Evolutionary conservation across 371 early-diverging fungal species (phyloP).

Genomic region (Lichtheimia corymbifera): DNA sequence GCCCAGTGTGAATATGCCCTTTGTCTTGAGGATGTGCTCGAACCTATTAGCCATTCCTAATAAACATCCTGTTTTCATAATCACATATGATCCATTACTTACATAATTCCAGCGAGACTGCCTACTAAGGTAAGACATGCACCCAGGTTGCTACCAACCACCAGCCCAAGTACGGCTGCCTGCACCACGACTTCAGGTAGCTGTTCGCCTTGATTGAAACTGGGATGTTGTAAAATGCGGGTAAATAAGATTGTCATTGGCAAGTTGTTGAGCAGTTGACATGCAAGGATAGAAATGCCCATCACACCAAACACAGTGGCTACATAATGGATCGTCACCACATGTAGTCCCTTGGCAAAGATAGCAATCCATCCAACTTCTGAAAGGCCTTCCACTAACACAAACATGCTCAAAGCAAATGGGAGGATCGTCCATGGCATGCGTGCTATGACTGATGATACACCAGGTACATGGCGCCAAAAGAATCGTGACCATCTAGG

Average conservation of each 20-base stretch:
- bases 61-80: background rate
- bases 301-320: conserved; percentile 68
- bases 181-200: conserved; percentile 43
- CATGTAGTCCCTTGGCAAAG: conserved; percentile 61
- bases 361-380: conserved; percentile 69
- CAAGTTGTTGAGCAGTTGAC: conserved; percentile 80
- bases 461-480: conserved; percentile 34
- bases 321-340: conserved; percentile 54
- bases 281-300: conserved; percentile 65
- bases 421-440: conserved; percentile 80
- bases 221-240: conserved; percentile 68
- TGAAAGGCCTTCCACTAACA: conserved; percentile 71
- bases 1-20: conserved; percentile 51
- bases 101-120: conserved; percentile 83
- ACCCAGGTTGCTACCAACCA: conserved; percentile 82
- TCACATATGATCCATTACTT: conserved; percentile 14
- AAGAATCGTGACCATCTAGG: background rate
- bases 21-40: conserved; percentile 63
- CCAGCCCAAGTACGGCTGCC: conserved; percentile 69
- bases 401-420: conserved; percentile 84
- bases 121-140: conserved; percentile 77
- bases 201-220: conserved; percentile 44
- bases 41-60: conserved; percentile 27
- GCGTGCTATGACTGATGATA: conserved; percentile 54
- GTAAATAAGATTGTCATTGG: conserved; percentile 85